Base-by-base conservation (phyloP, 108 stramenopile genomes). In the Pseudonitzschia delicatissima region DNA sequence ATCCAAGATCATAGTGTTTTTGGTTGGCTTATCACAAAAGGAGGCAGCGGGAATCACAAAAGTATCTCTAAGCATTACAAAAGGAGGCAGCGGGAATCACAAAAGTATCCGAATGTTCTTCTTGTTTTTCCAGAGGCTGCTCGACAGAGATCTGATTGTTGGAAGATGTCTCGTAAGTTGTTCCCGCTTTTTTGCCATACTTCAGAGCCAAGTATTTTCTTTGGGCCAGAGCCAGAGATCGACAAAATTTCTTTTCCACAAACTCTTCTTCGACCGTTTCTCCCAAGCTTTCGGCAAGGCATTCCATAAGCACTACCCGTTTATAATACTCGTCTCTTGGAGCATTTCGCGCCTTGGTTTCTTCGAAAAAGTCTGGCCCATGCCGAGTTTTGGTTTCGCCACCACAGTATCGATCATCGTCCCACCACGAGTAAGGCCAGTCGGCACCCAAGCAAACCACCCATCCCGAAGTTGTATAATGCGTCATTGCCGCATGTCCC, bases 401-500 rank as follows among this genome's bases (percentile, higher is more conserved):
- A 0, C 39, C 42, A 4, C 40, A 50, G 36, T 57, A 45, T 39
- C 68, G 48, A n/a, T 34, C 59, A 27, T 69, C 71, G 3, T 78
- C 48, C 72, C 72, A 79, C 34, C 53, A 62, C 36, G 70, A 70
- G 35, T 32, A 47, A 4, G 62, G 29, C 52, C 62, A 79, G 1
- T 18, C 66, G 2, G 62, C 77, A 48, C 81, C 81, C 18, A 82
- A 65, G 40, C 63, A 65, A 13, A 59, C 29, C 12, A 59, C 33
- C 81, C 81, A 82, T 12, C 81, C 81, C 3, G 11, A 13, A 1
- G 63, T 62, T 13, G 69, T 75, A 73, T 77, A 78, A 23, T 62
- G 73, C 13, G 49, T 67, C 33, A 78, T 31, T 17, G 77, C 77
- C 31, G 81, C 81, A 72, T 82, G 81, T 23, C 81, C 81, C 4